Percentiles rank a stretch among this genome's conserved stretches.
Conservation (phyloP, 495 filamentous ascomycete genomes). For the Tuber magnatum region DNA sequence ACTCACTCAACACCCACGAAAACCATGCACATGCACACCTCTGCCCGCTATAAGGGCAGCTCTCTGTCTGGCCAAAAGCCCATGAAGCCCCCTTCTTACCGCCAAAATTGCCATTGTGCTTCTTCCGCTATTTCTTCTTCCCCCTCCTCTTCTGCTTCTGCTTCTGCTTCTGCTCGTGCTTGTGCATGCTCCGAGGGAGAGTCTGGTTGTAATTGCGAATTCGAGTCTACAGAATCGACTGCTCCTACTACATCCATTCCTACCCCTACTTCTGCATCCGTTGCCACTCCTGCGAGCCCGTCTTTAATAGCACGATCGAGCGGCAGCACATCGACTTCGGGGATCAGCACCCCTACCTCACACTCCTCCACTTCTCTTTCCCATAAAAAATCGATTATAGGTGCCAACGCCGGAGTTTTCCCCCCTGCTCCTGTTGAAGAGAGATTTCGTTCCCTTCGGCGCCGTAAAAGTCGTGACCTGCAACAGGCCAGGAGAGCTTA, state of each 20-base stretch:
- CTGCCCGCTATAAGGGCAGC: conserved; percentile 38
- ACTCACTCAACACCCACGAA: conserved; percentile 30
- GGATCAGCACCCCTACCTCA: neutral
- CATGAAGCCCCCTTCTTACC: neutral
- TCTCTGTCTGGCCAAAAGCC: conserved; percentile 21
- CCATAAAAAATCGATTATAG: neutral
- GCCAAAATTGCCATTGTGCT: conserved; percentile 16
- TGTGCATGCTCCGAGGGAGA: neutral
- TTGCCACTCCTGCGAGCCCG: neutral
- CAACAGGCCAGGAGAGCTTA: conserved; percentile 29
- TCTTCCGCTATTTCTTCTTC: conserved; percentile 9
- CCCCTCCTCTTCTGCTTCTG: conserved; percentile 15
- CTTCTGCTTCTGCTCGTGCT: conserved; percentile 1
- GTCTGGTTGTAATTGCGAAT: neutral
- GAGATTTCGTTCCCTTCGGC: conserved; percentile 31
- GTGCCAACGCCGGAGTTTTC: conserved; percentile 14
- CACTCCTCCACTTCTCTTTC: neutral
- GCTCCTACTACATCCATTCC: conserved; percentile 11
- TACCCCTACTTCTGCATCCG: neutral
- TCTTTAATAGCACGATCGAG: neutral
- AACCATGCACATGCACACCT: conserved; percentile 36
- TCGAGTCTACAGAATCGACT: conserved; percentile 11
- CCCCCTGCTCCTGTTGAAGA: conserved; percentile 24
- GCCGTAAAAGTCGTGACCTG: conserved; percentile 35
- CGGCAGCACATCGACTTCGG: neutral